Evolutionary conservation across 805 yeast genomes (phyloP).

Genomic region (Maudiozyma barnettii): DNA sequence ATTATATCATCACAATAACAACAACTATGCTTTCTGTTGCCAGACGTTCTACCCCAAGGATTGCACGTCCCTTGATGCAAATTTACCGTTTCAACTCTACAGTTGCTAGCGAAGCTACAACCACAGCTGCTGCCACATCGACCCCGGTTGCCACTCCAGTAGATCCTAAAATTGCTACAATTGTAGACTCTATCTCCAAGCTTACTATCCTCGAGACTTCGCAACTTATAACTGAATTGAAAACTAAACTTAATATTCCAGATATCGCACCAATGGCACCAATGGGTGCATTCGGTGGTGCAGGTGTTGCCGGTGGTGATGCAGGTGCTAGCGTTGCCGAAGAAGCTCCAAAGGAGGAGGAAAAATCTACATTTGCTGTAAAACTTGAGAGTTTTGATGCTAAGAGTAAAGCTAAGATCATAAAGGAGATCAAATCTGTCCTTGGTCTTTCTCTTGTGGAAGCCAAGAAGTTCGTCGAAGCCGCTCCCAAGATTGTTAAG

Average conservation of each 20-base stretch:
- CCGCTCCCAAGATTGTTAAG: slow-evolving; percentile 93
- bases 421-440: slow-evolving; percentile 89
- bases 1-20: neutral
- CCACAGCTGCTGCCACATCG: neutral
- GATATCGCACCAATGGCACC: slow-evolving; percentile 51
- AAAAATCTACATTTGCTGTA: slow-evolving; percentile 84
- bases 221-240: slow-evolving; percentile 69
- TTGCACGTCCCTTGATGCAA: slow-evolving; percentile 2
- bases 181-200: slow-evolving; percentile 85
- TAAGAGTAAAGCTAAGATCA: slow-evolving; percentile 92
- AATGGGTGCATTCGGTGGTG: slow-evolving; percentile 40
- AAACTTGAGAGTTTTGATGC: slow-evolving; percentile 92
- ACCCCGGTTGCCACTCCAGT: slow-evolving; percentile 28
- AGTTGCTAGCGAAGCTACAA: neutral
- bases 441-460: slow-evolving; percentile 91
- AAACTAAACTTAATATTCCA: slow-evolving; percentile 78
- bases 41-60: slow-evolving; percentile 3
- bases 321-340: slow-evolving; percentile 56
- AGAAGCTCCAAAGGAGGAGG: slow-evolving; percentile 71
- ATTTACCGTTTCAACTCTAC: neutral
- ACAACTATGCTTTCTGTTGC: slow-evolving; percentile 2
- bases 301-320: slow-evolving; percentile 51
- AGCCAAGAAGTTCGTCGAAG: slow-evolving; percentile 94
- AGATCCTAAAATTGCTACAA: slow-evolving; percentile 77
- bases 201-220: slow-evolving; percentile 91